These are phyloP conservation scores for Pseudotsuga menziesii DNA, from an alignment of 75 land plant genomes.

Conservation along the genomic window DNA sequence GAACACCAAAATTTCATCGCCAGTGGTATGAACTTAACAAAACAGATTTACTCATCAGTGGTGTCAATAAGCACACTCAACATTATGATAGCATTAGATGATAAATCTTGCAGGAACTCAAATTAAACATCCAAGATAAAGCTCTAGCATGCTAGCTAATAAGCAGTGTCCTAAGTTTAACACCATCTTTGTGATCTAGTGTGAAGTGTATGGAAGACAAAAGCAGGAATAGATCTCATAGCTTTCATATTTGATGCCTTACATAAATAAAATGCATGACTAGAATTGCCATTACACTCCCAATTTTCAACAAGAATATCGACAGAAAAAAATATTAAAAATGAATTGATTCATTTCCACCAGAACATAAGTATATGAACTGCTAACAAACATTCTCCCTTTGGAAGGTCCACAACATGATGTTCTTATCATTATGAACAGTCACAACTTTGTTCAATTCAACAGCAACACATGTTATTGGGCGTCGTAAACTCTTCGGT, in stretches of 20 bases:
- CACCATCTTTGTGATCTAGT: background rate
- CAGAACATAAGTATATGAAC: background rate
- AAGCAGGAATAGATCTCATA: background rate
- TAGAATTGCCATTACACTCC: background rate
- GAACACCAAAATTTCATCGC: too few species aligned
- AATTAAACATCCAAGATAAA: background rate
- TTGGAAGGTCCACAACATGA: constrained; percentile 64
- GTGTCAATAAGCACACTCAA: background rate
- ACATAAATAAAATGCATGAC: background rate
- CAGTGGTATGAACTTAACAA: too few species aligned
- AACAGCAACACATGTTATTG: constrained; percentile 64
- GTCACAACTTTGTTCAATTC: constrained; percentile 82
- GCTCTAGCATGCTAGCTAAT: background rate
- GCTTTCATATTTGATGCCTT: background rate
- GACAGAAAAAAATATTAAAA: background rate
- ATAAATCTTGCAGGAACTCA: background rate
- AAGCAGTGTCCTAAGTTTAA: background rate
- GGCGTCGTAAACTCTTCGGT: constrained; percentile 32
- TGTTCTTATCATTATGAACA: constrained; percentile 49
- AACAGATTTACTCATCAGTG: too few species aligned
- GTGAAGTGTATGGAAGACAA: background rate
- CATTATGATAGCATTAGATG: background rate
- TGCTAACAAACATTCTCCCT: background rate
- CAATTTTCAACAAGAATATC: background rate
- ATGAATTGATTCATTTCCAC: background rate